Base-by-base conservation (phyloP, 2,329 filamentous ascomycete genomes). In the Phyllosticta paracitricarpa region DNA sequence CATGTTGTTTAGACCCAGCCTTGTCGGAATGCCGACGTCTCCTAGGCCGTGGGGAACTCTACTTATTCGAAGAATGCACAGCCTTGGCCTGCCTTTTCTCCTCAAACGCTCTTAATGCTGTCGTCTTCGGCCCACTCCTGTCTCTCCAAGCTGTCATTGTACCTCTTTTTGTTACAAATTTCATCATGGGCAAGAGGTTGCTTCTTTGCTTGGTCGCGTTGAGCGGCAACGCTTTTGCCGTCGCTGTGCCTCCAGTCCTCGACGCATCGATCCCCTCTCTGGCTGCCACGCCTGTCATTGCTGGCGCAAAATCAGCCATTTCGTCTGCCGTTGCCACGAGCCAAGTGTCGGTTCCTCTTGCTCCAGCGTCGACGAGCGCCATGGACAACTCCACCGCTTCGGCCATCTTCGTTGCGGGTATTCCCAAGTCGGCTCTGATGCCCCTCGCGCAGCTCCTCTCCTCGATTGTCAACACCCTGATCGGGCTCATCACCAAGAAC, bases 161-260 rank as follows among this genome's bases (percentile, higher is more conserved):
- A 10, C 17, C 4, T 26, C 51, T 26, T 14, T 25, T 60, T 35
- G 25, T 28, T 51, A 4, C 30, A 22, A 26, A 52, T 14, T 28
- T n/a, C 54, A 54, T 26, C 28, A 61, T 61, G 59, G 54, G 56
- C n/a, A 48, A 26, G 48, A 61, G 35, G 25, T 33, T 54, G 54
- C 28, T 61, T 40, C 22, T 61, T 33, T 56, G 30, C 55, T 30
- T 61, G 48, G 59, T 55, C 12, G 59, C 59, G 19, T 24, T 61
- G 54, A 57, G 33, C 55, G 54, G 26, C 22, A 30, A 48, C 56
- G 59, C 48, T 30, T 24, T n/a, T 17, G n/a, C 22, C 51, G 57
- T 59, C 51, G 51, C 51, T 53, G 24, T 53, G 3, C 19, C 51
- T 53, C 51, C 51, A 24, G 24, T 25, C n/a, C 6, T 22, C n/a